These are phyloP conservation scores for Backusella mclennaniae DNA, from an alignment of 192 early-diverging fungal genomes.

Conservation along the genomic window DNA sequence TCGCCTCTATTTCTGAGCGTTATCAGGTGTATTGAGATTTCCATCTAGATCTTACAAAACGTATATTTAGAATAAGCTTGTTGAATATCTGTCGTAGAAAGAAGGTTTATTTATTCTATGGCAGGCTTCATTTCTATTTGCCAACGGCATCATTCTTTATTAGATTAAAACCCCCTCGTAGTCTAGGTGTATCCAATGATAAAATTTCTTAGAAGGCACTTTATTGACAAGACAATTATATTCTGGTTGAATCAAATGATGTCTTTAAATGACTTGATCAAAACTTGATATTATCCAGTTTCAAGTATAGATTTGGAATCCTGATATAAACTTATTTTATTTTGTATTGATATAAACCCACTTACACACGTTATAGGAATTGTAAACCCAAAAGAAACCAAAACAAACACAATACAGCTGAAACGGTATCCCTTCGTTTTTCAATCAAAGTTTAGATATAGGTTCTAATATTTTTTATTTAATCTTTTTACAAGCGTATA, in stretches of 20 bases:
- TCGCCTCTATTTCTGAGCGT: too few relatives aligned
- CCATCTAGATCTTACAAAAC: neutral
- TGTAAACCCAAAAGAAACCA: neutral
- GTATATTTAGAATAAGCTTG: neutral
- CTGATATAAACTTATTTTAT: too few relatives aligned
- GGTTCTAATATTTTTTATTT: slow-evolving; percentile 5
- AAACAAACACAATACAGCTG: neutral
- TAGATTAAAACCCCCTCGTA: neutral
- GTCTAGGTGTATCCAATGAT: neutral
- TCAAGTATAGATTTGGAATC: neutral
- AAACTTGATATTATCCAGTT: neutral
- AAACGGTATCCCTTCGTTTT: neutral
- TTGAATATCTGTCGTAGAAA: neutral
- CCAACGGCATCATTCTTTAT: neutral
- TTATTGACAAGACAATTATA: neutral
- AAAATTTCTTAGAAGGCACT: neutral
- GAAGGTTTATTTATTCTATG: neutral
- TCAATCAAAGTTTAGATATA: neutral
- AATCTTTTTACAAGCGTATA: slow-evolving; percentile 9
- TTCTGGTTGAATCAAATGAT: neutral
- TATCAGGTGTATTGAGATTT: too few relatives aligned
- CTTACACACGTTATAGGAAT: neutral
- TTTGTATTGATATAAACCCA: too few relatives aligned
- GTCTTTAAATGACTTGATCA: neutral
- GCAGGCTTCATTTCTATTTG: too few relatives aligned